Base-by-base conservation (phyloP, 2,329 filamentous ascomycete species). In the Trichoderma sp. region DNA sequence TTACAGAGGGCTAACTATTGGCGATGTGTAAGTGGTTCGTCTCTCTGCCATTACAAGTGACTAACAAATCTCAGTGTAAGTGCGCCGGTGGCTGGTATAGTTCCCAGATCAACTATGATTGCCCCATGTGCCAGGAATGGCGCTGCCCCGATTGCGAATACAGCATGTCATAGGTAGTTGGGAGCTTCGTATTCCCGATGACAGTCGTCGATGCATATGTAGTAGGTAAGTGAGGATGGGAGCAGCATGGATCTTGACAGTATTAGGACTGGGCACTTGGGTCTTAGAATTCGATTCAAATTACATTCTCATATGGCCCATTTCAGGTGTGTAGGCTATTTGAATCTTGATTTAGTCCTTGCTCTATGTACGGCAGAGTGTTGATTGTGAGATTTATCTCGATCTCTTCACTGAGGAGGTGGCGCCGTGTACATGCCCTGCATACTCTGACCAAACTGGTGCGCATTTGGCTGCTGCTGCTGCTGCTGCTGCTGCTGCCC, bases 401-500 rank as follows among this genome's bases (percentile, higher is more conserved):
- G 6, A 21, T 10, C 17, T 14, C 12, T 10, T 39, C 21, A 54
- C 12, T 54, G 28, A 7, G 14, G 19, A 39, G 51, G 17, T 41
- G 51, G 17, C 19, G 51, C 14, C 7, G 51, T 12, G 1, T 55
- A 55, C 51, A 39, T 24, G 30, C 51, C 21, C 19, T 55, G 30
- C 7, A 24, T 17, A 7, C 30, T 34, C 2, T 55, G 51, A 10
- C 51, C 51, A 3, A 55, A n/a, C 5, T 55, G 51, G 14, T 55
- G 51, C 2, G 30, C 51, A 21, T 21, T 54, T 17, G 51, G 7
- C 28, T 54, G 51, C 6, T 54, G 51, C 50, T 54, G 51, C 28
- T 54, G 7, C 28, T 54, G 51, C 6, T 54, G 51, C 50, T 54
- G 51, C 28, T 54, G 50, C 51, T 55, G 30, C 4, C 7, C 51